A percentile compares a stretch with the other conserved stretches of the same genome.
phyloP scores from a whole-genome alignment of 345 rosid species.

The Citrus glauca region DNA sequence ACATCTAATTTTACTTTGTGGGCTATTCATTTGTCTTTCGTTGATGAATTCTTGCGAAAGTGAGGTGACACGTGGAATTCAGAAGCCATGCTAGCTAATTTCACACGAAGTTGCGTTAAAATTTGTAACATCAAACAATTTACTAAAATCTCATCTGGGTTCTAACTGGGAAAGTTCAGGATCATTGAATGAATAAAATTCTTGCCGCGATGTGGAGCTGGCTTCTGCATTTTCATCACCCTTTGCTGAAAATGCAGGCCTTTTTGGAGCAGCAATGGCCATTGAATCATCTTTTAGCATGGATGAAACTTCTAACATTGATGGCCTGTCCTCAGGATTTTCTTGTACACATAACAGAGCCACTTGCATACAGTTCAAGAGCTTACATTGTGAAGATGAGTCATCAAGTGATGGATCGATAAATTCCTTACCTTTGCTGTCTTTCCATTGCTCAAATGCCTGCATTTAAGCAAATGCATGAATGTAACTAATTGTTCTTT shows the following conservation, averaged over 20 bases:
- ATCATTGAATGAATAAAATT: conserved; percentile 23
- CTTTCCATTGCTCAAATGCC: conserved; percentile 23
- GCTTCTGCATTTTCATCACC: not conserved
- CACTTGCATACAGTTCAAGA: conserved; percentile 8
- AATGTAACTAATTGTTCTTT: not conserved
- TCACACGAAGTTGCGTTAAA: not conserved
- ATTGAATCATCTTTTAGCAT: not conserved
- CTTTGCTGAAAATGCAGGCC: conserved; percentile 6
- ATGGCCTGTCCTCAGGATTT: conserved; percentile 15
- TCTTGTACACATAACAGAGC: conserved; percentile 3
- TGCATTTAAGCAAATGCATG: not conserved
- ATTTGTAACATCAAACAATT: not conserved
- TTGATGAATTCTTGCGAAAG: not conserved
- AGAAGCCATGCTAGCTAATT: not conserved
- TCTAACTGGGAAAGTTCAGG: conserved; percentile 21
- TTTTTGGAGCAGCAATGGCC: not conserved
- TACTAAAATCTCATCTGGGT: conserved; percentile 21
- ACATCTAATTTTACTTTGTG: not conserved
- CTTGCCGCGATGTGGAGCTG: conserved; percentile 3
- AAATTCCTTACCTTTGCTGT: conserved; percentile 4
- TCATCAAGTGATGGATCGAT: conserved; percentile 14
- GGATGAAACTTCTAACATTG: conserved; percentile 2
- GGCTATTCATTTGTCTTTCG: conserved; percentile 6
- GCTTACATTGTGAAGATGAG: conserved; percentile 8
- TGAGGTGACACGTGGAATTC: conserved; percentile 7